These are phyloP conservation scores for Chaetomiaceae sp. DNA, from an alignment of 2,329 filamentous ascomycete species.

Conservation along the genomic window DNA sequence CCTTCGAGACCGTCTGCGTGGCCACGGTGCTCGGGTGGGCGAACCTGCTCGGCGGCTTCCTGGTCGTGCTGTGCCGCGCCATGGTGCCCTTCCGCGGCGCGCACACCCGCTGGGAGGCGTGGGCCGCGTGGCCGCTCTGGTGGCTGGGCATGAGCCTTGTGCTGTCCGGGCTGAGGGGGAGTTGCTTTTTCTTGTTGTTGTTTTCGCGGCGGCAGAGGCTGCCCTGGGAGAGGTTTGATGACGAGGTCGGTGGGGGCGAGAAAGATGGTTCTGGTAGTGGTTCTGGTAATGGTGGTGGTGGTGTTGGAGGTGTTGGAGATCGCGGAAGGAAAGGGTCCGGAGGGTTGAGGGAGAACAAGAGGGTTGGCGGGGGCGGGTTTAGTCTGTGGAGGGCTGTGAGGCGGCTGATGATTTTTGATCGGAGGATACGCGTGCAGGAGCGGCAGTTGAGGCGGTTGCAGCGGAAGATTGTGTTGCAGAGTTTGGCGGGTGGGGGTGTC, in stretches of 20 bases:
- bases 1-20: slow-evolving; percentile 46
- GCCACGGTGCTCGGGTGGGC: slow-evolving; percentile 41
- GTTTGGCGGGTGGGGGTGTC: slow-evolving; percentile 35
- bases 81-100: slow-evolving; percentile 37
- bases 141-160: slow-evolving; percentile 41
- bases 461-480: slow-evolving; percentile 42
- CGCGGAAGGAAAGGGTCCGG: background rate
- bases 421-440: slow-evolving; percentile 44
- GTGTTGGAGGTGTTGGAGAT: no score
- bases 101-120: slow-evolving; percentile 39
- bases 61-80: slow-evolving; percentile 39
- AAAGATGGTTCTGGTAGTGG: no score
- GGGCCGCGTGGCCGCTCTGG: slow-evolving; percentile 45
- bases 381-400: slow-evolving; percentile 32
- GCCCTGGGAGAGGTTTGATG: slow-evolving; percentile 46
- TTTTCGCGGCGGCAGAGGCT: slow-evolving; percentile 43
- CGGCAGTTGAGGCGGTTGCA: slow-evolving; percentile 40
- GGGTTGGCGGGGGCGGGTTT: slow-evolving; percentile 2
- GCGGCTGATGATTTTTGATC: slow-evolving; percentile 45
- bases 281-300: no score
- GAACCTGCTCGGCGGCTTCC: slow-evolving; percentile 38
- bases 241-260: slow-evolving; percentile 23
- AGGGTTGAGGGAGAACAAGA: slow-evolving; percentile 12
- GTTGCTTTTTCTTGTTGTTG: slow-evolving; percentile 45
- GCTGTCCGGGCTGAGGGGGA: slow-evolving; percentile 42